phyloP scores from a whole-genome alignment of 1,284 basidiomycete genomes.

The Phenoliferia sp. region DNA sequence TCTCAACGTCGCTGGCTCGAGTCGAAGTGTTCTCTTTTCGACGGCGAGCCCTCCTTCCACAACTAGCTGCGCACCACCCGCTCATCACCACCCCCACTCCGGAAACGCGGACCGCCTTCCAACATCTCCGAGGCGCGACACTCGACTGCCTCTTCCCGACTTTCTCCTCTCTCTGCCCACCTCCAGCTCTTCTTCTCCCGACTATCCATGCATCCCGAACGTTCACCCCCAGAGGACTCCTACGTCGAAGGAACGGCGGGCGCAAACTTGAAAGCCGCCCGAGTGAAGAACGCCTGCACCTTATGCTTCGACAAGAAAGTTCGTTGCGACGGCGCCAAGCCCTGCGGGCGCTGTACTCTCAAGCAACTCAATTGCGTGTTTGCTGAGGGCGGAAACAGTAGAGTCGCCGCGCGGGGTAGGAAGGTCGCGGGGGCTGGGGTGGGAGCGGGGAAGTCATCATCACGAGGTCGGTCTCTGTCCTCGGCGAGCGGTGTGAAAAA shows the following conservation, averaged over 20 bases:
- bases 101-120: too few relatives aligned
- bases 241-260: not conserved
- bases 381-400: not conserved
- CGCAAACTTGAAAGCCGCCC: not conserved
- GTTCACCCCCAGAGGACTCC: too few relatives aligned
- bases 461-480: not conserved
- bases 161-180: too few relatives aligned
- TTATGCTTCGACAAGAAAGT: slow-evolving; percentile 7
- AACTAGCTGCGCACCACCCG: too few relatives aligned
- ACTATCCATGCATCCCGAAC: too few relatives aligned
- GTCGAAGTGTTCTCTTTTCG: too few relatives aligned
- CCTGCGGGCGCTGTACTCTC: not conserved
- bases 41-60: too few relatives aligned
- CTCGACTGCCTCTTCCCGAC: too few relatives aligned
- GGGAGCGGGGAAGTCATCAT: not conserved
- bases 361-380: not conserved
- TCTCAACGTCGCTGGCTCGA: too few relatives aligned
- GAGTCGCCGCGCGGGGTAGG: not conserved
- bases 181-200: too few relatives aligned
- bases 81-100: too few relatives aligned
- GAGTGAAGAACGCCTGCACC: not conserved
- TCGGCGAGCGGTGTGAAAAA: not conserved
- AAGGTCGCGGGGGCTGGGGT: not conserved
- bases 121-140: too few relatives aligned
- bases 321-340: slow-evolving; percentile 6